Evolutionary conservation across 306 rosid species (phyloP), one percentile per base, ranked within the genome.

Genomic region (Glycine soja): DNA sequence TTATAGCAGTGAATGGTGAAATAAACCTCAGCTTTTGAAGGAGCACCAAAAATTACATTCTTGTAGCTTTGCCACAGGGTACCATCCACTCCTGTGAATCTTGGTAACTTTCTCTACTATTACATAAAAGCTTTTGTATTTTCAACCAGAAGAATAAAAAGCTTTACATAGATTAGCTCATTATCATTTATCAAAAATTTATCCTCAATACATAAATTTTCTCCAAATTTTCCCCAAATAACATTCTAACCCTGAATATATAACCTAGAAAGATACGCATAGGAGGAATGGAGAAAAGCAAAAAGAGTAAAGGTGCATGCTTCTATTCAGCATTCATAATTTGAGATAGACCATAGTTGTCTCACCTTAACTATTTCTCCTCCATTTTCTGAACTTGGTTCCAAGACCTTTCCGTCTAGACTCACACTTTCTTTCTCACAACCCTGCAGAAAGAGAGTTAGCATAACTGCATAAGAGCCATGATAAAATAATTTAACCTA

Each of bases 281-380:
- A 8, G 30, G 16, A 45, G 51, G 66, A 46, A 63, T 9, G 18
- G 16, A 62, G 45, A 51, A 51, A 52, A 51, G 24, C 16, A 3
- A 62, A 40, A 42, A 16, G 13, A 47, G 16, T 5, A 57, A 47
- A 34, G 47, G 6, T 38, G 2, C 11, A 54, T 32, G 59, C 14
- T 63, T 45, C 8, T 15, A 9, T 43, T 56, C 30, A 16, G 61
- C 79, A 63, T 63, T 30, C 16, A 7, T 34, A 14, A 18, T 54
- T 18, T 46, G 38, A 71, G 6, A 74, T 5, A 15, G 4, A 56
- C 11, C 18, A 3, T 14, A 57, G 64, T 14, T 59, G 47, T 71
- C 83, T 73, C 69, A 83, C 90, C 88, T 81, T 70, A 53, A 52
- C 66, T 36, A 15, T 12, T 84, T 42, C 73, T 16, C 79, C 80